These are phyloP conservation scores for Aspergillus ustus DNA, from an alignment of 2,329 filamentous ascomycete genomes.

Conservation along the genomic window DNA sequence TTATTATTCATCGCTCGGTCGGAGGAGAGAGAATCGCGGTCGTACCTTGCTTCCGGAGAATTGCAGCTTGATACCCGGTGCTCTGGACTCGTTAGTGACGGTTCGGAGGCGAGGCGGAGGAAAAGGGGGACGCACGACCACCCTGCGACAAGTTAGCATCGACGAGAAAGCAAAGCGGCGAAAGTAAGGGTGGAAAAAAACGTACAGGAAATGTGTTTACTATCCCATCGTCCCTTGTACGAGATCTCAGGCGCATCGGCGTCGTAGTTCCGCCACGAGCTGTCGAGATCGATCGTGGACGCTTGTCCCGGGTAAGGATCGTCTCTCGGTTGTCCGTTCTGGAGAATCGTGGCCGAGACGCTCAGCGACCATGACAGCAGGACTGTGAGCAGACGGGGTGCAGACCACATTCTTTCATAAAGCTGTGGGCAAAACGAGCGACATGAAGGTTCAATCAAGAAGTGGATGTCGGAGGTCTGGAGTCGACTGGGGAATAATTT, in stretches of 20 bases:
- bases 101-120: slow-evolving; percentile 4
- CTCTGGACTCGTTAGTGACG: slow-evolving; percentile 32
- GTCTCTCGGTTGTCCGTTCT: slow-evolving; percentile 49
- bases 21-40: neutral
- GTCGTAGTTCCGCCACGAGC: slow-evolving; percentile 54
- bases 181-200: neutral
- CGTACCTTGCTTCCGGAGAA: slow-evolving; percentile 56
- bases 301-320: slow-evolving; percentile 46
- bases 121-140: slow-evolving; percentile 56
- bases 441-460: neutral
- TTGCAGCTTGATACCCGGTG: slow-evolving; percentile 59
- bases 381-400: neutral
- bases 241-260: slow-evolving; percentile 60
- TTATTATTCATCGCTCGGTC: neutral
- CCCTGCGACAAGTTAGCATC: slow-evolving; percentile 35
- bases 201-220: slow-evolving; percentile 60
- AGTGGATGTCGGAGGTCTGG: neutral
- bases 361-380: slow-evolving; percentile 21
- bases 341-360: slow-evolving; percentile 44
- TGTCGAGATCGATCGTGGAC: slow-evolving; percentile 33
- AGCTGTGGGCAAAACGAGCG: slow-evolving; percentile 1
- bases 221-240: slow-evolving; percentile 68
- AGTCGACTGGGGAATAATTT: neutral
- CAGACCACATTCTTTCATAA: slow-evolving; percentile 12
- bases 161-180: neutral